phyloP scores from a whole-genome alignment of 2,329 filamentous ascomycete species.

The Pestalotiopsis sp. region DNA sequence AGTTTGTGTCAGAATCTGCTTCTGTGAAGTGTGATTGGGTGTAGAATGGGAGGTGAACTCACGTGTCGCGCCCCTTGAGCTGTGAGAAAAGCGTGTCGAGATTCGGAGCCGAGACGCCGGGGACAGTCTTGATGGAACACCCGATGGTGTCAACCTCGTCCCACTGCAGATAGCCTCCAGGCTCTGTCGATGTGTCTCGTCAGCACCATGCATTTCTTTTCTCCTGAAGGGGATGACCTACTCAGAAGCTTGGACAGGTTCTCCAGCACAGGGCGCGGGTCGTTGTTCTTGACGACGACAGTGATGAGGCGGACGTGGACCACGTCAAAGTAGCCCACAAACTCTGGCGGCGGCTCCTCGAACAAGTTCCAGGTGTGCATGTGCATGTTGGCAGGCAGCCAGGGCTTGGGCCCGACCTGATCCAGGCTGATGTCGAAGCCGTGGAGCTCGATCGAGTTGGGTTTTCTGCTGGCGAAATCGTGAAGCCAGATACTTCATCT shows the following conservation, averaged over 20 bases:
- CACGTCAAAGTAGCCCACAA: slow-evolving; percentile 17
- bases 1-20: not conserved
- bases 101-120: slow-evolving; percentile 11
- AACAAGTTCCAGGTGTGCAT: slow-evolving; percentile 21
- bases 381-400: slow-evolving; percentile 18
- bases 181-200: slow-evolving; percentile 8
- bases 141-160: slow-evolving; percentile 16
- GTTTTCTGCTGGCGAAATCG: slow-evolving; percentile 10
- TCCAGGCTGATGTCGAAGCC: slow-evolving; percentile 22
- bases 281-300: slow-evolving; percentile 16
- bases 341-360: slow-evolving; percentile 16
- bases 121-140: slow-evolving; percentile 15
- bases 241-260: slow-evolving; percentile 17
- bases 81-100: slow-evolving; percentile 6
- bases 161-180: slow-evolving; percentile 20
- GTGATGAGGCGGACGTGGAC: slow-evolving; percentile 20
- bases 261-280: slow-evolving; percentile 14
- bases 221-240: not conserved
- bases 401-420: slow-evolving; percentile 16
- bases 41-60: not conserved
- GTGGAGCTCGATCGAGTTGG: slow-evolving; percentile 13
- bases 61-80: not conserved
- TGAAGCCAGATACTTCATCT: slow-evolving; percentile 16
- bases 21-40: not conserved
- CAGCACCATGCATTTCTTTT: not conserved